Evolutionary conservation across 768 basidiomycete species (phyloP), one percentile per base, ranked within the genome.

Genomic region (Pleurotus tuoliensis): DNA sequence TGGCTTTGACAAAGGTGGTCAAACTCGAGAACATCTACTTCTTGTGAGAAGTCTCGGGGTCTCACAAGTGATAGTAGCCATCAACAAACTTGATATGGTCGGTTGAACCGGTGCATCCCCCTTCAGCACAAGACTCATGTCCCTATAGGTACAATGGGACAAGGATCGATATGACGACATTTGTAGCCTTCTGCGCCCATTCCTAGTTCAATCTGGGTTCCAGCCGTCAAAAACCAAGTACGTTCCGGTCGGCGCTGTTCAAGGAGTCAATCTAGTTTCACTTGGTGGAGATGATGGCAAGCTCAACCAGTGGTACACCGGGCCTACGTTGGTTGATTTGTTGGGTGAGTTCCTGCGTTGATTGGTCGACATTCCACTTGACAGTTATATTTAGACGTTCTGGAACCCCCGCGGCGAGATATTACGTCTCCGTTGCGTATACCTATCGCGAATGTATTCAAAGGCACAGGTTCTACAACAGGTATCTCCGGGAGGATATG

Each of bases 71-170:
- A 81, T 98, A 18, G 87, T 96, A 13, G 94, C 94, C 0, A 79
- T 99, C 57, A 99, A 98, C 75, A 99, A 99, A 72, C 74, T 99
- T 38, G 97, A 99, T 68, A 82, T 88, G 71, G 95, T 94, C 55
- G 53, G 79, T 70, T 25, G n/a, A 27, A 18, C 4, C 18, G 5
- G 1, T 30, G 27, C 13, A 11, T 40, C 47, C 47, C 8, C 38
- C 8, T n/a, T 43, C 39, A 50, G 44, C 13, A 25, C 30, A 47
- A 47, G 37, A 38, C 11, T n/a, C 3, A 34, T 52, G 47, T 34
- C 44, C 41, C 53, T 47, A 25, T 63, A 98, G 94, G 94, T 98
- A n/a, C 73, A 82, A 50, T 98, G 94, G 93, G 82, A 84, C 3
- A 76, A 84, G 63, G 77, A 78, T 54, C 87, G 97, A 43, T 99